Evolutionary conservation across 176 grass and related monocot species (phyloP).

Genomic region (Ampelocalamus luodianensis): DNA sequence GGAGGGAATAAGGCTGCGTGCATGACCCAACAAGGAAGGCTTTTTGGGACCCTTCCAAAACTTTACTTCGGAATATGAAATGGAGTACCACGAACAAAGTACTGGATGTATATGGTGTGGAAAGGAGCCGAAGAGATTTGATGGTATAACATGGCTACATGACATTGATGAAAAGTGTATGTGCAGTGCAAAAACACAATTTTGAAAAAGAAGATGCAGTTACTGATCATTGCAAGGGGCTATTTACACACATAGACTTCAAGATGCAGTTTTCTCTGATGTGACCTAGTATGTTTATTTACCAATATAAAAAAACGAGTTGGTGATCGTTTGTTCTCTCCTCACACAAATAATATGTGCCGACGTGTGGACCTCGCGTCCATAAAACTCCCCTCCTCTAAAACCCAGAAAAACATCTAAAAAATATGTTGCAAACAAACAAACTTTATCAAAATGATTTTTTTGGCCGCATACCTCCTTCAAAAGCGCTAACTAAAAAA

Average conservation of each 20-base stretch:
- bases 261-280: background rate
- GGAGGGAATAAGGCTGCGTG: slow-evolving; percentile 52
- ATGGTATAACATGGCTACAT: background rate
- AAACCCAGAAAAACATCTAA: too few species aligned
- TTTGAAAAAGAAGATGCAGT: background rate
- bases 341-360: too few species aligned
- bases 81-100: background rate
- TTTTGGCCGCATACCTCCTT: too few species aligned
- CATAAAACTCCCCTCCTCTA: too few species aligned
- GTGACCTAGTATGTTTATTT: too few species aligned
- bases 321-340: too few species aligned
- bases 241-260: background rate
- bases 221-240: background rate
- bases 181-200: background rate
- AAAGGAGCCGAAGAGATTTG: background rate
- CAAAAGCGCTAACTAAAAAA: too few species aligned
- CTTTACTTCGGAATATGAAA: background rate
- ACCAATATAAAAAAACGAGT: too few species aligned
- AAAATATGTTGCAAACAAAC: too few species aligned
- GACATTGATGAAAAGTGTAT: background rate
- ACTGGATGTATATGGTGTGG: background rate
- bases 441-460: too few species aligned
- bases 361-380: too few species aligned
- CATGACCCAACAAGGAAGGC: slow-evolving; percentile 48
- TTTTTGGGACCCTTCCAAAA: slow-evolving; percentile 35